phyloP scores from a whole-genome alignment of 208 protist genomes.

The Leishmania amazonensis region DNA sequence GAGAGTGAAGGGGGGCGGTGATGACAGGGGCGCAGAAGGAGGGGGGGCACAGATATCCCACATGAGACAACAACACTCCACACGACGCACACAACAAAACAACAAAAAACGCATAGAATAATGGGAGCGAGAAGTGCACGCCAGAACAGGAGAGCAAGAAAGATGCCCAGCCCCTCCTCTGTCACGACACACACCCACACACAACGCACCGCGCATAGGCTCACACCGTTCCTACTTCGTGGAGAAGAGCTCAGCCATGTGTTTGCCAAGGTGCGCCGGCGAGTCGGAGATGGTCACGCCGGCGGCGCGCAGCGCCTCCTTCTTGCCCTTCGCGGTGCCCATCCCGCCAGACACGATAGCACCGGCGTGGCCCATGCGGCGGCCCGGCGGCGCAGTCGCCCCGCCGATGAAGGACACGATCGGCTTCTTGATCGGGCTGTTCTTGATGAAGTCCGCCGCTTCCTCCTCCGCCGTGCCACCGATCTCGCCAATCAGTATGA shows the following conservation, averaged over 20 bases:
- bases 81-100: neutral
- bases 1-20: neutral
- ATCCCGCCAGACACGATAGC: slow-evolving; percentile 96
- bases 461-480: slow-evolving; percentile 98
- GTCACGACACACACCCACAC: neutral
- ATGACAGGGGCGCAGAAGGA: neutral
- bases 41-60: neutral
- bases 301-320: slow-evolving; percentile 90
- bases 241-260: slow-evolving; percentile 87
- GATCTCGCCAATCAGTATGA: slow-evolving; percentile 99
- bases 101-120: neutral
- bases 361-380: slow-evolving; percentile 97
- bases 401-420: slow-evolving; percentile 99
- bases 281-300: slow-evolving; percentile 93
- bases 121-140: no score
- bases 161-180: neutral
- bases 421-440: slow-evolving; percentile 95
- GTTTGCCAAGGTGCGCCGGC: slow-evolving; percentile 94
- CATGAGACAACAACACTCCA: neutral
- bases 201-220: no score
- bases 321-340: slow-evolving; percentile 97
- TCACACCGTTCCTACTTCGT: slow-evolving; percentile 36
- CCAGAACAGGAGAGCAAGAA: no score
- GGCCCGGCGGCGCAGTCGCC: slow-evolving; percentile 97
- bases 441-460: slow-evolving; percentile 97